Percentiles rank a stretch among this genome's conserved stretches.
These are phyloP conservation scores for Durusdinium trenchii DNA, from an alignment of 73 alveolate genomes.

Conservation along the genomic window DNA sequence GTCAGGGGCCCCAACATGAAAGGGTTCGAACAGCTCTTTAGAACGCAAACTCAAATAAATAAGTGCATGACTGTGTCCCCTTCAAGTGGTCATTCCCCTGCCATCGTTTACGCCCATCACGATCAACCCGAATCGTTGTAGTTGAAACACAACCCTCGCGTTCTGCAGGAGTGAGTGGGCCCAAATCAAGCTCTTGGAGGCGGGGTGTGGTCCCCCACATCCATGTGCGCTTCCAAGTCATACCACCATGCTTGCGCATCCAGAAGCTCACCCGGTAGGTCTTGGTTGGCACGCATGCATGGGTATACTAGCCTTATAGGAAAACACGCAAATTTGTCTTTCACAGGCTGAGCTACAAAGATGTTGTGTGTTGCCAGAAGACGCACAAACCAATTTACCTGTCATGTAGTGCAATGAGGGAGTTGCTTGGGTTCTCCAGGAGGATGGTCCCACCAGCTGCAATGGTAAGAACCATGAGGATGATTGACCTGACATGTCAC, in stretches of 20 bases:
- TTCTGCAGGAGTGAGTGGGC: background rate
- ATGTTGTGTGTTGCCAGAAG: background rate
- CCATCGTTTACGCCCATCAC: no score
- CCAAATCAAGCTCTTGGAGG: background rate
- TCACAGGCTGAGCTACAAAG: background rate
- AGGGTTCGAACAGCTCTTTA: no score
- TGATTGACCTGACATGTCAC: background rate
- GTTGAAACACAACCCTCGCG: background rate
- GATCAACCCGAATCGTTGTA: no score
- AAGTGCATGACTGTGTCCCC: no score
- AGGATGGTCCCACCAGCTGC: no score
- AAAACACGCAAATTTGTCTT: no score
- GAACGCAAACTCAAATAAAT: no score
- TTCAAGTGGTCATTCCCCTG: no score
- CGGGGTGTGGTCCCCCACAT: background rate
- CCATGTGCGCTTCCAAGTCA: slow-evolving; percentile 35
- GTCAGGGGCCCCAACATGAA: no score
- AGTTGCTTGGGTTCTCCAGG: background rate
- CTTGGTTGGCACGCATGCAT: background rate
- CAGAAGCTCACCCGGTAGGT: background rate
- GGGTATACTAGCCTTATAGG: background rate
- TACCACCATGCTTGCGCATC: background rate
- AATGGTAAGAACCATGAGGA: background rate
- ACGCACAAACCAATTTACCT: background rate
- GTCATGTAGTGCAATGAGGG: background rate